Evolutionary conservation across 2,329 filamentous ascomycete species (phyloP), one percentile per base, ranked within the genome.

Genomic region (Epichloe gansuensis): DNA sequence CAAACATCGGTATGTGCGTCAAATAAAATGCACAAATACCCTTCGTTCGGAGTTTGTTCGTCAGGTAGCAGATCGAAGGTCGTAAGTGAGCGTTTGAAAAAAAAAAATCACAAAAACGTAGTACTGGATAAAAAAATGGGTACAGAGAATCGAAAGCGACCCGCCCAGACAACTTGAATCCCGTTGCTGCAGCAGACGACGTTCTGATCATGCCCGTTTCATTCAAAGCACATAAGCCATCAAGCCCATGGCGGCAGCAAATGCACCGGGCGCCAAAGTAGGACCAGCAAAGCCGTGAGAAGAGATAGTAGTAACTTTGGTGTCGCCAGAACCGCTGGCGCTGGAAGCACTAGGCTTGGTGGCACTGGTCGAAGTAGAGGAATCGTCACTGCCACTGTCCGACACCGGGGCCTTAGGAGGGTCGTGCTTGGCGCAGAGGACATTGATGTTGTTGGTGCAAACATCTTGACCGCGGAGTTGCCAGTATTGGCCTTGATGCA

Each of bases 191-290:
- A 12, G 39, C 43, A 35, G 38, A 41, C 41, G 35, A 38, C n/a
- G 23, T 51, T 49, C 23, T 46, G 52, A 50, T 46, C 31, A 6
- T 43, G 25, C 42, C 37, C 43, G 21, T n/a, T 42, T 41, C 42
- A 42, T 50, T 55, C 72, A 79, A 61, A 80, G 63, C 57, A 78
- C 63, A 59, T 75, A 76, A 57, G 76, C 77, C 56, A 80, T 65
- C 45, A 80, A 62, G 52, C 75, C 77, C 45, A 76, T 63, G 54
- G 75, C 78, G 42, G 74, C 70, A 37, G 70, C 74, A 6, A 74
- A 75, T 23, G 64, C 67, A 47, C 74, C 63, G 34, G 68, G 66
- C 43, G 72, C 75, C 55, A 75, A 67, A 48, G 71, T 70, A 59
- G 69, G 63, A 48, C 65, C 69, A 48, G 70, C 71, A 25, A 69